Percentiles rank a stretch among this genome's conserved stretches.
phyloP scores from a whole-genome alignment of 305 asterid genomes.

The Ilex paraguariensis region DNA sequence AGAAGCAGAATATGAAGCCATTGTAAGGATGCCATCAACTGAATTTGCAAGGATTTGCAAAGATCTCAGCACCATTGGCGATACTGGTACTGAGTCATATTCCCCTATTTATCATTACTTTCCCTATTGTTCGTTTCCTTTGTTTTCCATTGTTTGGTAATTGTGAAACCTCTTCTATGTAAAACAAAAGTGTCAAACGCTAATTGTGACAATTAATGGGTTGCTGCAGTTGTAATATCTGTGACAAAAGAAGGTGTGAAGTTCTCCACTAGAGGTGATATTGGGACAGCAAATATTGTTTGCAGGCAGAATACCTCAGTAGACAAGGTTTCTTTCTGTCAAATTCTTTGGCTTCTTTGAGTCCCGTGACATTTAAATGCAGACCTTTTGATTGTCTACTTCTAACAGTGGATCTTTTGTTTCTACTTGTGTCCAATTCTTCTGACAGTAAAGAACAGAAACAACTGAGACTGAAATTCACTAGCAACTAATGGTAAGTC shows the following conservation, averaged over 20 bases:
- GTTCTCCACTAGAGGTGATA: constrained; percentile 7
- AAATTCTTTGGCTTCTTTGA: no score
- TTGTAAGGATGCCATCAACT: constrained; percentile 4
- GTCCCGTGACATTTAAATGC: no score
- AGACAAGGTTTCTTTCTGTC: constrained; percentile 2
- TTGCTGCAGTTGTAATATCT: constrained; percentile 5
- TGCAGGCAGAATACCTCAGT: constrained; percentile 5
- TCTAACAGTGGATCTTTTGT: no score
- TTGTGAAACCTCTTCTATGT: no score
- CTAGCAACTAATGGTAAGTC: neutral
- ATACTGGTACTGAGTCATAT: neutral
- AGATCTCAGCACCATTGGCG: constrained; percentile 7
- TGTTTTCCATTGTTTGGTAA: neutral
- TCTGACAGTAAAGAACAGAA: no score
- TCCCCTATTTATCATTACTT: neutral
- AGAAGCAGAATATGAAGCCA: constrained; percentile 10
- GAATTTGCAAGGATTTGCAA: constrained; percentile 8
- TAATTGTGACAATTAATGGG: neutral
- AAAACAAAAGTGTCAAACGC: neutral
- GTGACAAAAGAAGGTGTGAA: constrained; percentile 8
- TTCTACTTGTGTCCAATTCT: no score
- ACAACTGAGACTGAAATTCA: no score
- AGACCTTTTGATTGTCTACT: no score
- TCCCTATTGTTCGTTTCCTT: neutral
- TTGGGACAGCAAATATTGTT: constrained; percentile 7